Evolutionary conservation across 495 filamentous ascomycete species (phyloP), one percentile per base, ranked within the genome.

Genomic region (Hyaloscypha bicolor): DNA sequence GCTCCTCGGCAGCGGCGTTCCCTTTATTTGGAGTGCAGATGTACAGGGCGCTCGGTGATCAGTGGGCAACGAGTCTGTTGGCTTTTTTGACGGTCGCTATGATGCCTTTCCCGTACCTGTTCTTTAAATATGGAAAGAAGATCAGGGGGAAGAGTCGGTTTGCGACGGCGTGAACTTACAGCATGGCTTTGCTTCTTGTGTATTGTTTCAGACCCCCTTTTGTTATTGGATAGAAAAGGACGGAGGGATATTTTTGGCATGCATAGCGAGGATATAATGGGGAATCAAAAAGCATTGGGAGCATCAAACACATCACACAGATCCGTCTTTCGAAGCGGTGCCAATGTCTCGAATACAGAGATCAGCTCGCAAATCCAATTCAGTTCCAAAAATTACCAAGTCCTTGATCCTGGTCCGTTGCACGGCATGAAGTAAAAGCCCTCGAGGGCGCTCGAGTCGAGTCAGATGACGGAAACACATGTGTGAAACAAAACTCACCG

Each of bases 21-120:
- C 79, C 81, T 33, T 66, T 83, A 19, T 86, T 83, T 58, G 81
- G 77, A 19, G 76, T 77, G 19, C 83, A 85, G 75, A 82, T 86
- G 82, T 84, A 82, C 68, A 62, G 79, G 59, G 79, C 78, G 61
- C 73, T 86, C 25, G 80, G 81, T 3, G 73, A 81, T 68, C 79
- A 83, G 65, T 86, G 84, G 84, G 84, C 81, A 19, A 82, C 82
- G 45, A 79, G 73, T 63, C 55, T 82, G 33, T 75, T 84, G 66
- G 81, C 78, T 8, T 81, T 85, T 62, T 72, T 83, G 39, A 79
- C 79, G 0, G 68, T 85, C 30, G 79, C 74, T 22, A 79, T 84
- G 78, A 74, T 83, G 61, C 75, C 80, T 25, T 80, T 82, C 57
- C 79, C 79, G 4, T 76, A 78, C 65, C 62, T 79, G 5, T 84